Evolutionary conservation across 2,329 filamentous ascomycete genomes (phyloP), one percentile per base, ranked within the genome.

Genomic region (Neurospora sp.): DNA sequence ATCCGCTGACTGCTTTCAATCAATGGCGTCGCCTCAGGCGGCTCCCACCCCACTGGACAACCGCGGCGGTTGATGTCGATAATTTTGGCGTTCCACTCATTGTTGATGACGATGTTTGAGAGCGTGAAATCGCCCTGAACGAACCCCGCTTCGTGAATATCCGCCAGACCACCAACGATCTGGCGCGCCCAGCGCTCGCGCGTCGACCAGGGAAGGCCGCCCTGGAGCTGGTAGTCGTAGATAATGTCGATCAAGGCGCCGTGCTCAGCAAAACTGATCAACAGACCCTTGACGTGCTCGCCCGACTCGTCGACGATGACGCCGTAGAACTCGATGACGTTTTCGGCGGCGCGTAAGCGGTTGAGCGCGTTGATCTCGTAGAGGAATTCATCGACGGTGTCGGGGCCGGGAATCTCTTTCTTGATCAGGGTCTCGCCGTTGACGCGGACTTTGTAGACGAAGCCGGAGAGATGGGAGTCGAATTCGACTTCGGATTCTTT

Each of bases 11-110:
- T 92, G 79, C 90, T 94, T 73, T 95, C 90, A 72, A 98, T 93
- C 69, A 98, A 88, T 6, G 88, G 87, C 17, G 90, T 91, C 70
- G 96, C 91, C 80, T 99, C 96, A 4, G 96, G 96, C 2, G 96
- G 94, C 75, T 99, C 96, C 96, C 96, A 99, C 33, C 95, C 95
- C 4, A 98, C 92, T 0, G 96, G 96, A 76, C 96, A 99, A n/a
- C 96, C 96, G 75, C 96, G 87, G 69, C 96, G 87, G 81, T 99
- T 99, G 82, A 99, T 97, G 80, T 99, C 96, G 77, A 99, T 99
- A 74, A 99, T 98, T 76, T 96, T 95, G 9, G 95, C 96, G 77
- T 97, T 87, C 77, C 93, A 90, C 62, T 91, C 81, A 13, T 86
- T 85, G 78, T 98, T 93, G 76, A 99, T 91, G 72, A 99, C 96